phyloP scores from a whole-genome alignment of 2,329 filamentous ascomycete genomes.

The Diaporthe sp. region DNA sequence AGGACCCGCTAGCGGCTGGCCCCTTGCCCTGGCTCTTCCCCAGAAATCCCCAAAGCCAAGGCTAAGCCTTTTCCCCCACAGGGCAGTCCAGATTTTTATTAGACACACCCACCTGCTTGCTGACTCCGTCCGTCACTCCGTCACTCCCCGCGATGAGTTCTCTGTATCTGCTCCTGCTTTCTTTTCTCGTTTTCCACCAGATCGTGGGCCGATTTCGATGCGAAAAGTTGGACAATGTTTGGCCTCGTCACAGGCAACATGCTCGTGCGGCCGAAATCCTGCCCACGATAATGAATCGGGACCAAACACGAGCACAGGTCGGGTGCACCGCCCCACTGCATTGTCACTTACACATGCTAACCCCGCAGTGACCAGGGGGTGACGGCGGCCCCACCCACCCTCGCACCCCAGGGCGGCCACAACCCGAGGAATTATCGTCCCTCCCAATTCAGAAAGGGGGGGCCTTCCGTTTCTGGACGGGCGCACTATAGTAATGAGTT shows the following conservation, averaged over 20 bases:
- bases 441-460: slow-evolving; percentile 7
- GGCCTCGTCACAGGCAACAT: background rate
- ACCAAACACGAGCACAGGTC: slow-evolving; percentile 16
- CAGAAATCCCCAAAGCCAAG: slow-evolving; percentile 29
- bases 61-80: slow-evolving; percentile 36
- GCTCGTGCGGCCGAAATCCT: background rate
- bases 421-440: slow-evolving; percentile 32
- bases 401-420: background rate
- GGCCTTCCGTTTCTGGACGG: slow-evolving; percentile 15
- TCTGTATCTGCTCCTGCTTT: slow-evolving; percentile 5
- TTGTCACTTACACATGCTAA: slow-evolving; percentile 29
- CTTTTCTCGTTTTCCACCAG: slow-evolving; percentile 25
- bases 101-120: slow-evolving; percentile 9
- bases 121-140: background rate
- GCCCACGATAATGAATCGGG: slow-evolving; percentile 39
- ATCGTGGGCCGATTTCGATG: background rate
- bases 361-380: slow-evolving; percentile 38
- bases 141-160: background rate
- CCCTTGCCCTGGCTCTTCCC: slow-evolving; percentile 27
- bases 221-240: slow-evolving; percentile 4
- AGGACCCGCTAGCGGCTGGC: slow-evolving; percentile 16
- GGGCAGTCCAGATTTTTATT: background rate
- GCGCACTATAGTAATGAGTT: slow-evolving; percentile 21
- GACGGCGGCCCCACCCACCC: slow-evolving; percentile 33
- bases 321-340: slow-evolving; percentile 23